Conservation (phyloP, 2,329 filamentous ascomycete genomes). For the Cladophialophora yegresii region DNA sequence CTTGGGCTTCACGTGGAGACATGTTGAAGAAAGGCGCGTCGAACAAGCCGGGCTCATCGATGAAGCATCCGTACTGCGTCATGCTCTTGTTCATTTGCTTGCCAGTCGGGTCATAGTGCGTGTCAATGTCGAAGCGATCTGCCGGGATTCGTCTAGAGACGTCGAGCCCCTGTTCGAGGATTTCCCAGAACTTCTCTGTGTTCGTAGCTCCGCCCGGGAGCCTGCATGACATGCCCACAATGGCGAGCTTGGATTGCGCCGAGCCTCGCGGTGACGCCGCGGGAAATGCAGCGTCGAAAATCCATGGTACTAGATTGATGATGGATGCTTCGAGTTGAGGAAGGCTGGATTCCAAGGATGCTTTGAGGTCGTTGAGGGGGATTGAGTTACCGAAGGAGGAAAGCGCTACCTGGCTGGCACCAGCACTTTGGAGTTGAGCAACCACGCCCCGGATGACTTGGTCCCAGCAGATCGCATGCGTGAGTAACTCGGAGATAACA, state of each 20-base stretch:
- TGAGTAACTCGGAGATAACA: neutral
- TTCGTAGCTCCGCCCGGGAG: conserved; percentile 57
- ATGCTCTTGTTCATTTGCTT: conserved; percentile 41
- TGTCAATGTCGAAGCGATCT: conserved; percentile 42
- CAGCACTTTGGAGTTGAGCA: neutral
- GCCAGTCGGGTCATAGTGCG: conserved; percentile 42
- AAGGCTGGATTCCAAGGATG: neutral
- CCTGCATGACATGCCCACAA: conserved; percentile 75
- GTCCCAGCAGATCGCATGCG: neutral
- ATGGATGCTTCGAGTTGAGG: neutral
- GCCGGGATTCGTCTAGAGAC: conserved; percentile 38
- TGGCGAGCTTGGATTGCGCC: conserved; percentile 51
- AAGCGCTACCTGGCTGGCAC: neutral
- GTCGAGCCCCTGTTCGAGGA: conserved; percentile 42
- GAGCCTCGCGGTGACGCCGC: neutral
- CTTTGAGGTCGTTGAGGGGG: neutral
- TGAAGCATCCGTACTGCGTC: conserved; percentile 43
- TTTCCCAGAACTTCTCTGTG: conserved; percentile 41
- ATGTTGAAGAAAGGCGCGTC: conserved; percentile 48
- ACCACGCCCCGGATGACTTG: neutral
- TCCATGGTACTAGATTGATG: conserved; percentile 1
- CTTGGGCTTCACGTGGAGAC: conserved; percentile 33
- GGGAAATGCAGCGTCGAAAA: neutral
- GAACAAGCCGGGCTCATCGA: conserved; percentile 45
- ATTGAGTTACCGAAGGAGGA: conserved; percentile 1